A percentile compares a stretch with the other conserved stretches of the same genome.
Evolutionary conservation across 108 stramenopile species (phyloP).

Genomic region (Cylindrotheca closterium): DNA sequence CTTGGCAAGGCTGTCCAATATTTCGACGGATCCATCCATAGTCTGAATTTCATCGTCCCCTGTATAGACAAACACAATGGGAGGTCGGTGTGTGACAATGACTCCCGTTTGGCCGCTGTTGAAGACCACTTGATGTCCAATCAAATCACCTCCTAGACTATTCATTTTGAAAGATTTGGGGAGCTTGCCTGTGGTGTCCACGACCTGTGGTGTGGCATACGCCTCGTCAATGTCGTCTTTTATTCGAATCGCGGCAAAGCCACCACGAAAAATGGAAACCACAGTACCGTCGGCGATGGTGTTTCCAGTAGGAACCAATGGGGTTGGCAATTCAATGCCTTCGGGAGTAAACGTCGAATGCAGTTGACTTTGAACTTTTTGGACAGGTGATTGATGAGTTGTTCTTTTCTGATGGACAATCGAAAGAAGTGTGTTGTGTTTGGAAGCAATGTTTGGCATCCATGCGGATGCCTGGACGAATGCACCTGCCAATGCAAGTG

Average conservation of each 20-base stretch:
- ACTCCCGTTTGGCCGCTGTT: slow-evolving; percentile 46
- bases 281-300: slow-evolving; percentile 32
- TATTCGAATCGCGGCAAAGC: slow-evolving; percentile 30
- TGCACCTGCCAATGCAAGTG: neutral
- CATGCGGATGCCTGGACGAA: slow-evolving; percentile 1
- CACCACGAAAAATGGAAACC: slow-evolving; percentile 30
- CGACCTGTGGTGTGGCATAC: slow-evolving; percentile 7
- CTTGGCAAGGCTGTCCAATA: slow-evolving; percentile 28
- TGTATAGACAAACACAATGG: slow-evolving; percentile 72
- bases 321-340: slow-evolving; percentile 4
- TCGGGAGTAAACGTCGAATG: slow-evolving; percentile 12
- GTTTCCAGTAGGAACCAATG: slow-evolving; percentile 9
- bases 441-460: too few relatives aligned
- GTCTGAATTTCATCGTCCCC: slow-evolving; percentile 12
- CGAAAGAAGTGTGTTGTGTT: neutral
- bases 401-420: neutral
- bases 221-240: slow-evolving; percentile 18
- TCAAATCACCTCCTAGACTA: slow-evolving; percentile 60
- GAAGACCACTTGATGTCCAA: slow-evolving; percentile 59
- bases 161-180: neutral
- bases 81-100: slow-evolving; percentile 77
- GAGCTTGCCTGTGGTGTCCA: slow-evolving; percentile 6
- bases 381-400: neutral
- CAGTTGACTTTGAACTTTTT: too few relatives aligned
- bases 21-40: slow-evolving; percentile 19